phyloP scores from a whole-genome alignment of 2,329 filamentous ascomycete species.

The Aspergillus fumigatus region DNA sequence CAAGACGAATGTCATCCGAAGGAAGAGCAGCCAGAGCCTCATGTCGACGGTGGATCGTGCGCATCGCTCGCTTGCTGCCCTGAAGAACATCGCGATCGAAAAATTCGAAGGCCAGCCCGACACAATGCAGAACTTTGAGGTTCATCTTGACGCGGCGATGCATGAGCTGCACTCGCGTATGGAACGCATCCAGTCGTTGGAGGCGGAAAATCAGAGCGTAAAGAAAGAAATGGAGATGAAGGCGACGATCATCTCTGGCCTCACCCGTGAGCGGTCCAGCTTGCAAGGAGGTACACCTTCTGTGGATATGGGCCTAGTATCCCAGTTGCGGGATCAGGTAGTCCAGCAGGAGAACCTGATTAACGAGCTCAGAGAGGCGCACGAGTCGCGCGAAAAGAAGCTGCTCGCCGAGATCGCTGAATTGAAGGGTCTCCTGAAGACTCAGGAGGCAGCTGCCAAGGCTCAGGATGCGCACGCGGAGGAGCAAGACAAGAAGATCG shows the following conservation, averaged over 20 bases:
- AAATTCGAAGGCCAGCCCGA: conserved; percentile 80
- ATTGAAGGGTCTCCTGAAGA: conserved; percentile 55
- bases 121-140: conserved; percentile 84
- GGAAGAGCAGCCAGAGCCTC: conserved; percentile 88
- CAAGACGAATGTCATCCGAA: conserved; percentile 69
- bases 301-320: conserved; percentile 87
- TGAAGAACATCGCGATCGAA: conserved; percentile 82
- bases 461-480: conserved; percentile 31
- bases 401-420: conserved; percentile 66
- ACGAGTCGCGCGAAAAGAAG: conserved; percentile 70
- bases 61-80: conserved; percentile 81
- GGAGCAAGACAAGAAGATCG: conserved; percentile 56
- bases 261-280: conserved; percentile 89
- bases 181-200: conserved; percentile 84
- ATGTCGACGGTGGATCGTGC: conserved; percentile 78
- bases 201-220: conserved; percentile 73
- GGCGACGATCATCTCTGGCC: conserved; percentile 88
- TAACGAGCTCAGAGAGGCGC: conserved; percentile 64
- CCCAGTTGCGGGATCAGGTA: conserved; percentile 80
- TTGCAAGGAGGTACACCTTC: conserved; percentile 68
- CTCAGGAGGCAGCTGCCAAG: conserved; percentile 33
- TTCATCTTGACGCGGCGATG: conserved; percentile 87
- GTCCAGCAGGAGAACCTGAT: conserved; percentile 82
- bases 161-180: conserved; percentile 83
- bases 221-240: conserved; percentile 98